Conservation (phyloP, 2,329 filamentous ascomycete species). For the Exserohilum turcica region DNA sequence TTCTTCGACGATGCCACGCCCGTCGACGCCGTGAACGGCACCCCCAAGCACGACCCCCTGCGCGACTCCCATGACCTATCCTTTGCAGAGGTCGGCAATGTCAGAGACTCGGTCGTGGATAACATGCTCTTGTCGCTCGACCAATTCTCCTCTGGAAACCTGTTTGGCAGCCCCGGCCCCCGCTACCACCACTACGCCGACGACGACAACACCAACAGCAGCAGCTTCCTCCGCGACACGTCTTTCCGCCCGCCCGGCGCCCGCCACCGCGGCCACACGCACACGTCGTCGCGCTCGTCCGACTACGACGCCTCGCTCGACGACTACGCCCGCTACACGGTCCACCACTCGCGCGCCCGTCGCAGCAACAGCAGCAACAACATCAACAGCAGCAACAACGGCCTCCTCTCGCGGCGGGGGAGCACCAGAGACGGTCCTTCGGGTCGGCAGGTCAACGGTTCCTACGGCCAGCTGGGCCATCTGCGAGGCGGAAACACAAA, state of each 20-base stretch:
- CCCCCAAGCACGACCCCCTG: conserved; percentile 24
- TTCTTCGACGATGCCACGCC: conserved; percentile 47
- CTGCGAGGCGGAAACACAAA: conserved; percentile 58
- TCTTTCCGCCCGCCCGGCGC: conserved; percentile 39
- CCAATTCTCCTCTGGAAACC: conserved; percentile 54
- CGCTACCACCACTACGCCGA: conserved; percentile 48
- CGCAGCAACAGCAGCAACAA: conserved; percentile 83
- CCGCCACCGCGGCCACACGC: conserved; percentile 63
- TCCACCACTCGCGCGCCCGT: conserved; percentile 58
- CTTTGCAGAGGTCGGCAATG: conserved; percentile 70
- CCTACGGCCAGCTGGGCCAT: conserved; percentile 39
- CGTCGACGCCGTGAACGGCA: conserved; percentile 32
- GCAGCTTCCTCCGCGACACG: conserved; percentile 45
- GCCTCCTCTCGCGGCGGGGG: conserved; percentile 34
- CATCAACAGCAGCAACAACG: conserved; percentile 53
- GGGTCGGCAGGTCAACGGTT: conserved; percentile 29
- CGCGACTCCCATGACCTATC: conserved; percentile 84
- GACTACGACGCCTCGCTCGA: conserved; percentile 55
- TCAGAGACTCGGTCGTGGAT: conserved; percentile 85
- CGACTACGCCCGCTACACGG: conserved; percentile 50
- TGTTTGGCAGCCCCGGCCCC: conserved; percentile 23
- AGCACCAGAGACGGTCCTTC: conserved; percentile 43
- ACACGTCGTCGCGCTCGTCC: conserved; percentile 64
- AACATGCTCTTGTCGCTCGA: conserved; percentile 95
- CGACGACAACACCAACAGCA: conserved; percentile 48